Evolutionary conservation across 805 yeast species (phyloP), one percentile per base, ranked within the genome.

Genomic region (Pichia scutulata): DNA sequence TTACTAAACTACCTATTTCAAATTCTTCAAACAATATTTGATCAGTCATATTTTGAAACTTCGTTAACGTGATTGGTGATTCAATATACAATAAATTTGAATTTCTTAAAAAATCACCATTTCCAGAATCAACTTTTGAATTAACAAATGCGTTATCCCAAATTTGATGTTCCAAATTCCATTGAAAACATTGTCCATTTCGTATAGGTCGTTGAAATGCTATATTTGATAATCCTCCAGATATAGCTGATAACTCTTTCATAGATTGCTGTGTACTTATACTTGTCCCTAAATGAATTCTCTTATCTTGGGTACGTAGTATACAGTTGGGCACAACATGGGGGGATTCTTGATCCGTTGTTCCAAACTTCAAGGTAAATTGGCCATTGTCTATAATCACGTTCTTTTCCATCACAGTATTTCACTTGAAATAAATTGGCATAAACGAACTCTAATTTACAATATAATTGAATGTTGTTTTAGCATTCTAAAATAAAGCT

Each of bases 1-100:
- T 73, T 55, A 82, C 85, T 52, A 86, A 76, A 30, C 80, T 76
- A 14, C 74, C 74, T 60, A 93, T 86, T 3, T 88, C 95, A 61
- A 84, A 93, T 61, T 93, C 98, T 65, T 93, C 99, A 69, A 95
- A 92, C 0, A 93, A 77, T 0, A 93, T 85, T 67, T 89, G 96
- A 64, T 93, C 98, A 16, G 88, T 84, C 64, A 86, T 86, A 57
- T 81, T 81, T 37, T 95, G 86, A 30, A 92, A 72, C 48, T 81
- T 84, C 2, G 96, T 93, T 30, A 92, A 69, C 47, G 89, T 85
- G 61, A 84, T 81, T 23, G 95, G 92, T 6, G 88, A 72, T 60
- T 93, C 97, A 2, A 90, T 82, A 45, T 87, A 73, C 0, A 89
- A 72, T 41, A 93, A 70, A 50, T 84, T 80, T 2, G 78, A 69